These are phyloP conservation scores for Tieghemiomyces parasiticus DNA, from an alignment of 192 early-diverging fungal genomes.

Conservation along the genomic window DNA sequence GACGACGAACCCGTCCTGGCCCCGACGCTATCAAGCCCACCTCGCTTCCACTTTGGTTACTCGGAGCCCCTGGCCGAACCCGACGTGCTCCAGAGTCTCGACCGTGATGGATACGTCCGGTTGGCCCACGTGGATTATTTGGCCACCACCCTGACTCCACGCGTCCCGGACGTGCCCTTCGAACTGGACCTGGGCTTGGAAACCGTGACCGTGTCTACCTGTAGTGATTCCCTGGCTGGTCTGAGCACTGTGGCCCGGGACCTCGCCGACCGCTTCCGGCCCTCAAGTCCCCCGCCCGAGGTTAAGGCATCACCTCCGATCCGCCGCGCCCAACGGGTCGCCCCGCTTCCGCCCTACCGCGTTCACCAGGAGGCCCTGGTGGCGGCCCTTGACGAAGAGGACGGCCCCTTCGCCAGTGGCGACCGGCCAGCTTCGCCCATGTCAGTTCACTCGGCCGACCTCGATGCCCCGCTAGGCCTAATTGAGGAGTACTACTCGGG, in stretches of 20 bases:
- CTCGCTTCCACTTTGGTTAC: no score
- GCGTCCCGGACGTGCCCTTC: neutral
- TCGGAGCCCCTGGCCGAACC: no score
- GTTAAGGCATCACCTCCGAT: no score
- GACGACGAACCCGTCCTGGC: no score
- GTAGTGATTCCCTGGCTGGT: conserved; percentile 9
- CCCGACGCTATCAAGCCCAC: no score
- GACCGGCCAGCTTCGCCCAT: no score
- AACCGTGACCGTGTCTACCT: neutral
- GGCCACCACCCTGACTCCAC: neutral
- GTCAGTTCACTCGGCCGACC: no score
- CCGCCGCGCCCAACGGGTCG: neutral
- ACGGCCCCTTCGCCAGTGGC: no score
- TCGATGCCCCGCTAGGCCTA: conserved; percentile 10
- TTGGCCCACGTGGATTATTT: neutral
- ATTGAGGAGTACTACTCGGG: conserved; percentile 11
- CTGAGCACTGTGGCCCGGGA: neutral
- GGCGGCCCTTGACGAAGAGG: no score
- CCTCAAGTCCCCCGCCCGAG: neutral
- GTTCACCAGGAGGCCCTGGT: conserved; percentile 10
- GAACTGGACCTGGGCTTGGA: neutral
- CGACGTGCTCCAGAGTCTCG: neutral
- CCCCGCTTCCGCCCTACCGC: neutral
- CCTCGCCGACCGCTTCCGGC: neutral
- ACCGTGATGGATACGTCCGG: neutral